Base-by-base conservation (phyloP, 352 stramenopile species). In the Phytophthora ohioensis region DNA sequence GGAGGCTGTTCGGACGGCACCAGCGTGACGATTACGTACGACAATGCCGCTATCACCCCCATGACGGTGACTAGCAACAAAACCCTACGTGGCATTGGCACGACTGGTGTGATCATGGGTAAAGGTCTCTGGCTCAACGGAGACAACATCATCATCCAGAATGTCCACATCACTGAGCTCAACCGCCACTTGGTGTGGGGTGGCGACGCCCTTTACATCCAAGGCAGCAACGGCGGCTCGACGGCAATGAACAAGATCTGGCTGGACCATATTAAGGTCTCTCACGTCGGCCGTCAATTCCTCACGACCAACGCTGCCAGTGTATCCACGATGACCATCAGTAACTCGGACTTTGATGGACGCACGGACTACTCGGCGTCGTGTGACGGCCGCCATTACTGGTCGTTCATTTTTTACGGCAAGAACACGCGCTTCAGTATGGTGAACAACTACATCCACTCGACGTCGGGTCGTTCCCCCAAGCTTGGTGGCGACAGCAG, bases 81-180 rank as follows among this genome's bases (percentile, higher is more conserved):
- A 58, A 81, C 77, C 0, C 53, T 84, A 2, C 70, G 73, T 17
- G 77, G 76, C 3, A 69, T 79, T 45, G 76, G 73, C 45, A 71
- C 34, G 12, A 76, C 52, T 34, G 73, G 73, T 21, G 66, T 75
- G 45, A 76, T 84, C 51, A 69, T 79, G 57, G 73, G 72, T 58
- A 84, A 84, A 39, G 76, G 76, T 0, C 27, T 80, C 5, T 77
- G 56, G 61, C 61, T 82, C n/a, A 64, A 60, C 17, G 74, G 72
- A 13, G 61, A 79, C 57, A 85, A 82, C 65, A 74, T 85, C 42
- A 85, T 85, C 49, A 38, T 85, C 48, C 75, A 85, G 61, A 82
- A 85, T 46, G 67, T 71, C 12, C 64, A 71, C 64, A 57, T 71
- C 56, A 71, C 64, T 12, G 64, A 71, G 36, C 48, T 71, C 71